phyloP scores from a whole-genome alignment of 2,329 filamentous ascomycete genomes.

The Fusarium paranaense region DNA sequence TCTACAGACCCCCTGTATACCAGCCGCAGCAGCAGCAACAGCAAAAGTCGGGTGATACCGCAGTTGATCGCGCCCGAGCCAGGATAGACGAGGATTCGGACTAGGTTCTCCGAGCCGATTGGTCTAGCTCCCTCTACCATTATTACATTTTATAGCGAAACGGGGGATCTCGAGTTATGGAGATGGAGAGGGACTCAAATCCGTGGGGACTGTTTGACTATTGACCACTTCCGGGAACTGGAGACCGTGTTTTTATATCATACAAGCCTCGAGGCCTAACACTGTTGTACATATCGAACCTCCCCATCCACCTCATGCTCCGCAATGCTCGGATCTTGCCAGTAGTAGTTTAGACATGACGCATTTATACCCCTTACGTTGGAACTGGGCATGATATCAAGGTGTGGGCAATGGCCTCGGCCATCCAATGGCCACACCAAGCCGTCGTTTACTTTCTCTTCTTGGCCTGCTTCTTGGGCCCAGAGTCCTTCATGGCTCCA shows the following conservation, averaged over 20 bases:
- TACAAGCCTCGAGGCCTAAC: conserved; percentile 49
- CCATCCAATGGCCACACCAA: conserved; percentile 5
- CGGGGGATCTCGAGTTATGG: conserved; percentile 4
- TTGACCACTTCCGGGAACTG: conserved; percentile 39
- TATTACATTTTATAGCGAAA: conserved; percentile 23
- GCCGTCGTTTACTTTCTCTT: conserved; percentile 58
- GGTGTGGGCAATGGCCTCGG: neutral
- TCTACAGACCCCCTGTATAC: conserved; percentile 73
- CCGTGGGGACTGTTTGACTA: conserved; percentile 29
- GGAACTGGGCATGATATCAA: neutral
- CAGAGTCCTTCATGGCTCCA: conserved; percentile 49
- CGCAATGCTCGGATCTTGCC: conserved; percentile 18
- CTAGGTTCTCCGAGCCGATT: conserved; percentile 48
- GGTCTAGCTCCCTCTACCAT: conserved; percentile 23
- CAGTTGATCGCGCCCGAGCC: conserved; percentile 69
- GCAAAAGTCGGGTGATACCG: conserved; percentile 67
- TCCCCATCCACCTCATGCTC: conserved; percentile 36
- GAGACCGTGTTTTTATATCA: conserved; percentile 50
- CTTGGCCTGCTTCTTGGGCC: conserved; percentile 57
- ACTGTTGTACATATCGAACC: conserved; percentile 51
- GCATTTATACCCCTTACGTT: conserved; percentile 20
- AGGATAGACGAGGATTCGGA: conserved; percentile 71
- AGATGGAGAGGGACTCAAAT: conserved; percentile 18
- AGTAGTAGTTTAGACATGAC: conserved; percentile 38
- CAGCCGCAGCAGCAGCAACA: conserved; percentile 57